Base-by-base conservation (phyloP, 768 basidiomycete genomes). In the Calocybe gangraenosa region DNA sequence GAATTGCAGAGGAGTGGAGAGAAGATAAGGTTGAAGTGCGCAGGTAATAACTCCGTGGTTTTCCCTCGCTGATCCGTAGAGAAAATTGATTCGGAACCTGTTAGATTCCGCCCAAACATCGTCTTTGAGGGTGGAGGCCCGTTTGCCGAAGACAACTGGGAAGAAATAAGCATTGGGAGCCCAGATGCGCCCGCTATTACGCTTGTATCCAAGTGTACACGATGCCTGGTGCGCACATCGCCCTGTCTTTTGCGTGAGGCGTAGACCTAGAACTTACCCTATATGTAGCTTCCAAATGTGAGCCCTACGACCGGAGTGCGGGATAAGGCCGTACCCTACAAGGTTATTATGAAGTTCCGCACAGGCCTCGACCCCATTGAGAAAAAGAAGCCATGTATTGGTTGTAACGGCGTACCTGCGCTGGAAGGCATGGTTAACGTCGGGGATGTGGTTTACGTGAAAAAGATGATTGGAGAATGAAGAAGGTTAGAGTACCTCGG, bases 61-160 rank as follows among this genome's bases (percentile, higher is more conserved):
- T 43, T n/a, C 17, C 47, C 37, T 49, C 36, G 46, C 46, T 38
- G n/a, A n/a, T n/a, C n/a, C n/a, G n/a, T n/a, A n/a, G n/a, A n/a
- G n/a, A n/a, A n/a, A n/a, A n/a, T n/a, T n/a, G n/a, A n/a, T n/a
- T n/a, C n/a, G n/a, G n/a, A n/a, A n/a, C n/a, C n/a, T n/a, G n/a
- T n/a, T n/a, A 87, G 87, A 55, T 91, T 88, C 66, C 67, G 87
- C 40, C 87, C 87, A 0, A 91, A 90, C 56, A 80, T 91, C 40
- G 74, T 89, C 6, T 59, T 89, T 52, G 66, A 65, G 43, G 87
- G 87, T 14, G 82, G 76, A 1, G 73, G 72, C 3, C 76, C 87
- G 3, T 91, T 87, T 58, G 74, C 78, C 8, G 87, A 91, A 59
- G 87, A 91, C 53, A 60, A 68, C 30, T 80, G 84, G 76, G 75